Percentiles rank a stretch among this genome's conserved stretches.
phyloP scores from a whole-genome alignment of 768 basidiomycete genomes.

The Termitomyces sp. region DNA sequence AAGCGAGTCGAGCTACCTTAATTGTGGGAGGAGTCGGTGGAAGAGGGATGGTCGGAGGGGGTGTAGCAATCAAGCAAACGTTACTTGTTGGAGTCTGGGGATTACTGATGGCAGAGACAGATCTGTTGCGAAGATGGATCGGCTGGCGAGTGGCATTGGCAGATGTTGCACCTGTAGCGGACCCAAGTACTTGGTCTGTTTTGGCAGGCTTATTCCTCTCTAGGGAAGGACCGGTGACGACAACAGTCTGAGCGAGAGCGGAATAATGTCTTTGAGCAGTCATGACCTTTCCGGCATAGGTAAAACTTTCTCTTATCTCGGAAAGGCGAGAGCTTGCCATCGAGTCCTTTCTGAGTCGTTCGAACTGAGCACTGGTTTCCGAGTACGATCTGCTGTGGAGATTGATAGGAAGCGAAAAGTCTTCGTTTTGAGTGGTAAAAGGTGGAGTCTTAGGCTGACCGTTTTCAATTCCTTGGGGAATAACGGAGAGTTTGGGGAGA shows the following conservation, averaged over 20 bases:
- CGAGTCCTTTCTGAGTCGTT: constrained; percentile 44
- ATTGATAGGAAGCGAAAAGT: constrained; percentile 36
- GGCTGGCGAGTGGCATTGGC: constrained; percentile 24
- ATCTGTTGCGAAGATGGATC: constrained; percentile 57
- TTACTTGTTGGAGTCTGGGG: constrained; percentile 32
- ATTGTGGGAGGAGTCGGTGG: constrained; percentile 73
- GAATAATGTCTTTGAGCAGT: constrained; percentile 72
- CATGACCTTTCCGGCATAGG: constrained; percentile 56
- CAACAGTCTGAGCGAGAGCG: constrained; percentile 58
- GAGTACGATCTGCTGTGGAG: constrained; percentile 50
- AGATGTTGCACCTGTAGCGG: constrained; percentile 30
- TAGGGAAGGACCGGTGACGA: constrained; percentile 41
- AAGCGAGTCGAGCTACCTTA: constrained; percentile 47
- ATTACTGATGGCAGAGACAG: constrained; percentile 43
- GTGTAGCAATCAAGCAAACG: constrained; percentile 35
- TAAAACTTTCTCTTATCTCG: constrained; percentile 43
- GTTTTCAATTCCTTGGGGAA: constrained; percentile 48
- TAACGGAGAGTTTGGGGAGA: constrained; percentile 61
- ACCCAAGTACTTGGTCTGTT: constrained; percentile 24
- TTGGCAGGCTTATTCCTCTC: constrained; percentile 30
- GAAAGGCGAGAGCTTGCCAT: constrained; percentile 52
- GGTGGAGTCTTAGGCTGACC: constrained; percentile 47
- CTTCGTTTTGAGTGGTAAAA: constrained; percentile 52
- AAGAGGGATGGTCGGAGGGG: constrained; percentile 63
- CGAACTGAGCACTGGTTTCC: constrained; percentile 52